Evolutionary conservation across 2,329 filamentous ascomycete species (phyloP).

Genomic region (Blumeria graminis): DNA sequence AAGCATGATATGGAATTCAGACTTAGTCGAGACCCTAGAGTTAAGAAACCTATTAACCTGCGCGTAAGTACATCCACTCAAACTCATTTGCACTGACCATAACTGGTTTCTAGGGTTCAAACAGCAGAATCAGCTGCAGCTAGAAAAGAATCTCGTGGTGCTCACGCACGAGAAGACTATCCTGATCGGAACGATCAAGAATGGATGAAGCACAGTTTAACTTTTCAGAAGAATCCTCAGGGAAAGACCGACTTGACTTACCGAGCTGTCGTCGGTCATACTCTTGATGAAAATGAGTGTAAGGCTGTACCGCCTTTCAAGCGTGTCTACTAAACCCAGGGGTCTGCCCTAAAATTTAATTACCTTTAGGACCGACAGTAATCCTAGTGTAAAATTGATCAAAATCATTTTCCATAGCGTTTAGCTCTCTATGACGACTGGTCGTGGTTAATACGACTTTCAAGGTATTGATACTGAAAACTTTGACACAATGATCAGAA

Average conservation of each 20-base stretch:
- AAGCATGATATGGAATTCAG: conserved; percentile 99
- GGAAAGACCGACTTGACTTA: conserved; percentile 70
- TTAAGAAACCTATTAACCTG: conserved; percentile 88
- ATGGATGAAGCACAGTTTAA: conserved; percentile 99
- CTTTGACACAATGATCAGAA: too few species aligned
- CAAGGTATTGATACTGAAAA: too few species aligned
- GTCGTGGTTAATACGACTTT: too few species aligned
- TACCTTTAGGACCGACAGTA: too few species aligned
- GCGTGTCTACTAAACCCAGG: conserved; percentile 45
- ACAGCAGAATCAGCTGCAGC: conserved; percentile 76
- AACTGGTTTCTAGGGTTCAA: conserved; percentile 36
- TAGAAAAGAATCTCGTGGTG: conserved; percentile 91
- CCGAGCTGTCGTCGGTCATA: conserved; percentile 57
- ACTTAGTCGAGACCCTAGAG: conserved; percentile 89
- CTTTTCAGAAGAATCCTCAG: conserved; percentile 84
- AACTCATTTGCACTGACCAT: not conserved
- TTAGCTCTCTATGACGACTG: too few species aligned
- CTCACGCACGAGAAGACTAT: conserved; percentile 90
- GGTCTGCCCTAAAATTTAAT: too few species aligned
- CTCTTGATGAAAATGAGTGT: conserved; percentile 88
- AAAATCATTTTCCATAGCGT: too few species aligned
- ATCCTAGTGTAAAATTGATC: too few species aligned
- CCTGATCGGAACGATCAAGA: conserved; percentile 85
- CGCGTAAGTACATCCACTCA: conserved; percentile 13
- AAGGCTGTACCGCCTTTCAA: conserved; percentile 92